These are phyloP conservation scores for Wolfiporia cocos DNA, from an alignment of 1,284 basidiomycete species.

Conservation along the genomic window DNA sequence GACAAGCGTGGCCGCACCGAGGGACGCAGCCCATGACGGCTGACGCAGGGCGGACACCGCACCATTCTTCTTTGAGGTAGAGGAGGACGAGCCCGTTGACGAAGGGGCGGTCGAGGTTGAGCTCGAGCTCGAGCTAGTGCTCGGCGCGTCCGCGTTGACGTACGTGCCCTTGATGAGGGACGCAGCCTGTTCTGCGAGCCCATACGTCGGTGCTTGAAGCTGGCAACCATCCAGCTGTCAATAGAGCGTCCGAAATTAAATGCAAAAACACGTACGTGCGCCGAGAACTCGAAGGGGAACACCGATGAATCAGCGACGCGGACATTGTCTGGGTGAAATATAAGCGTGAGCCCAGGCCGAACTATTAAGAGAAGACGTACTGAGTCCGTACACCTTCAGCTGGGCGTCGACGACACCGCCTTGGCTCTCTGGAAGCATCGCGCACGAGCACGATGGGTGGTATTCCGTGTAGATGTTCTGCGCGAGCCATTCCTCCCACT, in stretches of 20 bases:
- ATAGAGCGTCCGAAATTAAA: slow-evolving; percentile 14
- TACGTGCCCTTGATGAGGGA: slow-evolving; percentile 39
- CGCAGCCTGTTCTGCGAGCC: slow-evolving; percentile 64
- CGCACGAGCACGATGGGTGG: slow-evolving; percentile 55
- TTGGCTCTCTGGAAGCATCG: slow-evolving; percentile 54
- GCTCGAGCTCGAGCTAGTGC: background rate
- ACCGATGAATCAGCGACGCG: slow-evolving; percentile 32
- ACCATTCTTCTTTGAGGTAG: background rate
- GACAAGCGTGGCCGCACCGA: background rate
- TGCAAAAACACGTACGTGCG: slow-evolving; percentile 33
- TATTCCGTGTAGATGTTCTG: slow-evolving; percentile 37
- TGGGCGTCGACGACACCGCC: slow-evolving; percentile 65
- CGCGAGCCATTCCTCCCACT: slow-evolving; percentile 42
- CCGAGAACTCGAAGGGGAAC: slow-evolving; percentile 45
- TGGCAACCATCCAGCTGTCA: slow-evolving; percentile 18
- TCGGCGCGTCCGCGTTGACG: slow-evolving; percentile 4
- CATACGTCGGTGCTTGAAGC: slow-evolving; percentile 57
- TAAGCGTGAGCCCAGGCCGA: background rate
- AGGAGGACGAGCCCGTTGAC: background rate
- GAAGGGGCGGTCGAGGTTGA: background rate
- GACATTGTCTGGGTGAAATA: slow-evolving; percentile 13
- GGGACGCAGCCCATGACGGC: background rate
- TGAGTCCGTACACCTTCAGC: slow-evolving; percentile 56
- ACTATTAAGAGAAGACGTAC: slow-evolving; percentile 6
- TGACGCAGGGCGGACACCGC: background rate